Evolutionary conservation across 306 rosid genomes (phyloP).

Genomic region (Fragaria nilgerrensis): DNA sequence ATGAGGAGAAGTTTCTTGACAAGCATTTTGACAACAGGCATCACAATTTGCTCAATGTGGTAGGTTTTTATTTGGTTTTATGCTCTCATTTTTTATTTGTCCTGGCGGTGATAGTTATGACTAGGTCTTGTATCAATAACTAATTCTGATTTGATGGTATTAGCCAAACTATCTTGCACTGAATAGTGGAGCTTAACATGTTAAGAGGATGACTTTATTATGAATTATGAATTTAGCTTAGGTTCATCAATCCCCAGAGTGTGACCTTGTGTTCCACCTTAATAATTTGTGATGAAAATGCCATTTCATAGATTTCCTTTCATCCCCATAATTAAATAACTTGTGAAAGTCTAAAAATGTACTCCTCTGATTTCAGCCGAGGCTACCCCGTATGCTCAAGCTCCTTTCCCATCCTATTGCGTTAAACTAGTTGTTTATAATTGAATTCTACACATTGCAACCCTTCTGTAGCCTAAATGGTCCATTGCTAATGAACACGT

Average conservation of each 20-base stretch:
- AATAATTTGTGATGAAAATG: background rate
- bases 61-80: conserved; percentile 28
- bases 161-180: background rate
- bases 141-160: background rate
- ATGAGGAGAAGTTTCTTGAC: conserved; percentile 73
- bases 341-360: background rate
- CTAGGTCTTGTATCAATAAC: background rate
- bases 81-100: background rate
- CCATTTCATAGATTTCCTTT: background rate
- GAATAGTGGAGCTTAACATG: background rate
- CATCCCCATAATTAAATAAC: background rate
- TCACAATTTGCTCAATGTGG: conserved; percentile 58
- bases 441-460: background rate
- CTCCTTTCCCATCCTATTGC: background rate
- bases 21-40: conserved; percentile 76
- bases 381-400: background rate
- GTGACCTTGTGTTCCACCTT: background rate
- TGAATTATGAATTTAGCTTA: background rate
- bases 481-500: conserved; percentile 11
- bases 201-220: background rate
- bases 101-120: conserved; percentile 12
- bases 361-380: background rate
- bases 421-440: background rate
- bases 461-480: background rate
- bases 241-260: background rate